Percentiles rank a stretch among this genome's conserved stretches.
Evolutionary conservation across 352 stramenopile species (phyloP).

Genomic region (Discostella stelligera): DNA sequence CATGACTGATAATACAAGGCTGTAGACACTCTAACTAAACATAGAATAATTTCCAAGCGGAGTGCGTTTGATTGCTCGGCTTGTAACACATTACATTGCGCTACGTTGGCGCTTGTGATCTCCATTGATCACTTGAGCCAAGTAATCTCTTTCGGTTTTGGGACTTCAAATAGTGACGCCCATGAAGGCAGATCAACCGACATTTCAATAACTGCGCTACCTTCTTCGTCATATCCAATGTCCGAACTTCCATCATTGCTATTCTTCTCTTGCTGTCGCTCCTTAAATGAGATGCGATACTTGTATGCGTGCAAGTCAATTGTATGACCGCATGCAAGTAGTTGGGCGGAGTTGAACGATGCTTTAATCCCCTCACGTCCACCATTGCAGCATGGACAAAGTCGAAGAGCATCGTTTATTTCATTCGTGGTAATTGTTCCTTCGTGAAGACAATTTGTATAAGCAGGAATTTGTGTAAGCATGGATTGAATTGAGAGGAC

Average conservation of each 20-base stretch:
- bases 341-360: slow-evolving; percentile 64
- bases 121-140: not conserved
- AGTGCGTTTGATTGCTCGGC: too few relatives aligned
- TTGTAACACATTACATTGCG: too few relatives aligned
- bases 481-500: slow-evolving; percentile 28
- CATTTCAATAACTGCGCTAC: slow-evolving; percentile 28
- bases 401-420: slow-evolving; percentile 30
- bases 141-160: slow-evolving; percentile 2
- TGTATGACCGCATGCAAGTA: slow-evolving; percentile 64
- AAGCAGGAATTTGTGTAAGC: slow-evolving; percentile 12
- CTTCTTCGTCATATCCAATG: not conserved
- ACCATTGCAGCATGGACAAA: slow-evolving; percentile 54
- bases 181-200: slow-evolving; percentile 29
- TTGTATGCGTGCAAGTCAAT: slow-evolving; percentile 76
- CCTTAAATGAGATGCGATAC: slow-evolving; percentile 55
- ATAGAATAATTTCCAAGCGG: too few relatives aligned
- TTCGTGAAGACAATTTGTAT: slow-evolving; percentile 19
- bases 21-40: too few relatives aligned
- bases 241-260: not conserved
- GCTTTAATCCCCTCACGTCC: slow-evolving; percentile 33
- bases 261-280: slow-evolving; percentile 16
- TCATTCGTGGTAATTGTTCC: slow-evolving; percentile 29
- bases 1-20: too few relatives aligned
- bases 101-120: too few relatives aligned
- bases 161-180: slow-evolving; percentile 18